phyloP scores from a whole-genome alignment of 495 filamentous ascomycete species.

The Penicillium lividum region DNA sequence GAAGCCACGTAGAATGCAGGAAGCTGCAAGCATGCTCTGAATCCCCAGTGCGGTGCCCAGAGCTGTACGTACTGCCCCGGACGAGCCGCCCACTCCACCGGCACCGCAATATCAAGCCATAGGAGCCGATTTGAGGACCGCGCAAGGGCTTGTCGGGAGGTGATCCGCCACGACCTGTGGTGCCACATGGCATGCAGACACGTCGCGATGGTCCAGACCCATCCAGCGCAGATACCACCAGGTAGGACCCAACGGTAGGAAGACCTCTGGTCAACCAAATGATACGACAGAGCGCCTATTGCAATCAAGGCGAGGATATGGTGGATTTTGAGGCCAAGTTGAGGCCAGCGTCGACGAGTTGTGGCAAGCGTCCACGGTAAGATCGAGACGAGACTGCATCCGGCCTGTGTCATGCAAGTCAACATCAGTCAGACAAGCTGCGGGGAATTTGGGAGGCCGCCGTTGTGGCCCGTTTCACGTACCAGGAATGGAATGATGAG shows the following conservation, averaged over 20 bases:
- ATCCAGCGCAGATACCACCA: conserved; percentile 4
- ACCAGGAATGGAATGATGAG: conserved; percentile 7
- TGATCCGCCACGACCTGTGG: conserved; percentile 5
- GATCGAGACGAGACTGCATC: conserved; percentile 10
- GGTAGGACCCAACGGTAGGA: conserved; percentile 11
- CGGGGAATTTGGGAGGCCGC: background rate
- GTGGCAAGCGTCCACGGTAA: conserved; percentile 9
- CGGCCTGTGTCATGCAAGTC: conserved; percentile 3
- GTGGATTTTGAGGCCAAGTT: conserved; percentile 6
- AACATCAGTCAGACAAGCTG: background rate
- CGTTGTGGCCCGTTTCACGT: background rate
- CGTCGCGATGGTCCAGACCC: background rate
- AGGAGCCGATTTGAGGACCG: conserved; percentile 9
- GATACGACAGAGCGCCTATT: conserved; percentile 3
- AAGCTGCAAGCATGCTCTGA: conserved; percentile 8
- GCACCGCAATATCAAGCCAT: conserved; percentile 13
- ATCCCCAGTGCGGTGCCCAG: conserved; percentile 9
- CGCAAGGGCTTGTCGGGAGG: background rate
- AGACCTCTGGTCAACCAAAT: conserved; percentile 4
- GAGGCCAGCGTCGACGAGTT: conserved; percentile 5
- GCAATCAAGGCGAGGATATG: background rate
- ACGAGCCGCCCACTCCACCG: conserved; percentile 1
- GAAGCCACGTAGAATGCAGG: conserved; percentile 10
- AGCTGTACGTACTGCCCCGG: conserved; percentile 15
- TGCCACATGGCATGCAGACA: conserved; percentile 8